Conservation (phyloP, 202 grass and related monocot species). For the Elaeis oleifera region DNA sequence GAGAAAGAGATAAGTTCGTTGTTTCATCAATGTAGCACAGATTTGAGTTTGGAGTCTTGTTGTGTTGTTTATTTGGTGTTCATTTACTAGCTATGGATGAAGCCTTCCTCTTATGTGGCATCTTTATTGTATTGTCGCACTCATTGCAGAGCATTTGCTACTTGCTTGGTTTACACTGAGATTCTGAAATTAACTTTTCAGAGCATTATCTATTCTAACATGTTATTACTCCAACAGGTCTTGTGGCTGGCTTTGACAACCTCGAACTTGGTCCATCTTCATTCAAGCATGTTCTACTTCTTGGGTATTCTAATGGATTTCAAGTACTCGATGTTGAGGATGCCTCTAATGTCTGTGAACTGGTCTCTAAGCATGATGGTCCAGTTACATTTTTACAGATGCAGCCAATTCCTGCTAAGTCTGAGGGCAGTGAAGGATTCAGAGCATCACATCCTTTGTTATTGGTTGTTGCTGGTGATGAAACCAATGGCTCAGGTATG, state of each 20-base stretch:
- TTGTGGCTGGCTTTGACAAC: slow-evolving; percentile 95
- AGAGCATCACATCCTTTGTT: slow-evolving; percentile 91
- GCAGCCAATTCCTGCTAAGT: slow-evolving; percentile 60
- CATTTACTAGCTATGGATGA: too few relatives aligned
- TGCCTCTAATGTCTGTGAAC: slow-evolving; percentile 85
- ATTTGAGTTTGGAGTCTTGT: too few relatives aligned
- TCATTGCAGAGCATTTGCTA: too few relatives aligned
- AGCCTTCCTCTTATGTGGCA: too few relatives aligned
- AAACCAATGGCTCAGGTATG: slow-evolving; percentile 84
- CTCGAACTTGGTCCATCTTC: slow-evolving; percentile 62
- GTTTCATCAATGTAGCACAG: too few relatives aligned
- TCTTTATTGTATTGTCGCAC: too few relatives aligned
- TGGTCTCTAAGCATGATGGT: slow-evolving; percentile 94
- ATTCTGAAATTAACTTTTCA: slow-evolving; percentile 12
- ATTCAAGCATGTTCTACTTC: slow-evolving; percentile 88
- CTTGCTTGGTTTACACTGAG: not conserved
- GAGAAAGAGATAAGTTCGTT: too few relatives aligned
- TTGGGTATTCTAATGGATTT: slow-evolving; percentile 96
- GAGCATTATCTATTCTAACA: slow-evolving; percentile 10
- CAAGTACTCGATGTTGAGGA: slow-evolving; percentile 99
- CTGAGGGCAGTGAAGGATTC: slow-evolving; percentile 69
- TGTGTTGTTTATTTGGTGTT: too few relatives aligned
- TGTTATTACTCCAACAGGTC: slow-evolving; percentile 38
- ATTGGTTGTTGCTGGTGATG: slow-evolving; percentile 90
- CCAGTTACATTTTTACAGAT: slow-evolving; percentile 99